Evolutionary conservation across 306 rosid genomes (phyloP).

Genomic region (Prosopis cineraria): DNA sequence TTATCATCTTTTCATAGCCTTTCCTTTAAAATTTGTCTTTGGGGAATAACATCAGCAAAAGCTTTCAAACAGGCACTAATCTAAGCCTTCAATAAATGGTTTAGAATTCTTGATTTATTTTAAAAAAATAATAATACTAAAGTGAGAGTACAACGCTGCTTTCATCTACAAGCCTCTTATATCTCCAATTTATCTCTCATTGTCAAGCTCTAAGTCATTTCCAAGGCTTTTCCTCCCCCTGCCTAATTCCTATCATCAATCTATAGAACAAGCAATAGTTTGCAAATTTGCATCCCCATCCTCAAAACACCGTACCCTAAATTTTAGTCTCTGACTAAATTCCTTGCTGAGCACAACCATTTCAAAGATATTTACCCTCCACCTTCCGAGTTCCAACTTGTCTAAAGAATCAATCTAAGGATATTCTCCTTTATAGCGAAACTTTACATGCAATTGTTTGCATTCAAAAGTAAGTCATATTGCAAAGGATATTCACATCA

Average conservation of each 20-base stretch:
- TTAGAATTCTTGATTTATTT: neutral
- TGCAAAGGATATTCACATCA: conserved; percentile 3
- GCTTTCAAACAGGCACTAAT: neutral
- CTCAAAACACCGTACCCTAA: neutral
- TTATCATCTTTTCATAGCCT: neutral
- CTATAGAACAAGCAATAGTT: neutral
- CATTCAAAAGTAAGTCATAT: neutral
- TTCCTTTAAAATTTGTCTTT: neutral
- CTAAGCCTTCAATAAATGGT: neutral
- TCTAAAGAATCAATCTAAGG: neutral
- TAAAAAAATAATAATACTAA: neutral
- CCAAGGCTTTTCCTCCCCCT: neutral
- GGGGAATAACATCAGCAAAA: neutral
- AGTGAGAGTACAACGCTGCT: neutral
- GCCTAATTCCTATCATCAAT: neutral
- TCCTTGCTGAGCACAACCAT: neutral
- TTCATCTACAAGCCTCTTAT: neutral
- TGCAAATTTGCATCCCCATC: neutral
- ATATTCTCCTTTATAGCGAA: conserved; percentile 1
- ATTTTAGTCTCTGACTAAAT: neutral
- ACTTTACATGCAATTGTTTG: neutral
- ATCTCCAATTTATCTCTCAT: neutral
- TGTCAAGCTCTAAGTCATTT: neutral
- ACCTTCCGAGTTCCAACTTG: neutral
- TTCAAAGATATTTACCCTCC: neutral